A percentile compares a stretch with the other conserved stretches of the same genome.
phyloP scores from a whole-genome alignment of 176 grass and related monocot species.

The Puccinellia tenuiflora region DNA sequence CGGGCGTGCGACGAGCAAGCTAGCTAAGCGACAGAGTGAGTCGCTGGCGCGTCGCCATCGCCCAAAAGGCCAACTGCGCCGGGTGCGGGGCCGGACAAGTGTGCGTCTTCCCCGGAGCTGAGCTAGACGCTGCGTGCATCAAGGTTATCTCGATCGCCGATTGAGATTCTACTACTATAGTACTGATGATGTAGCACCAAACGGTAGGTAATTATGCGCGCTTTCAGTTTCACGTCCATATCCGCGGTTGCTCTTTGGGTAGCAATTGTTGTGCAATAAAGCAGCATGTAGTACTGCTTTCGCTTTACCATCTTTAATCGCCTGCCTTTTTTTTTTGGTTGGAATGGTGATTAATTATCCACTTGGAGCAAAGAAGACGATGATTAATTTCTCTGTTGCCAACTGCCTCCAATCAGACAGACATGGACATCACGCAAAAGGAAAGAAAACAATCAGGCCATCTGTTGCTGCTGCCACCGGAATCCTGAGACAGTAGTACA shows the following conservation, averaged over 20 bases:
- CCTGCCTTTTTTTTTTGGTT: constrained; percentile 5
- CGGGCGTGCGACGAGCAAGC: not conserved
- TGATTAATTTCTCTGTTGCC: not conserved
- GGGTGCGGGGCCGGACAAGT: not conserved
- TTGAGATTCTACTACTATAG: too few species aligned
- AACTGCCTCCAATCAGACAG: constrained; percentile 12
- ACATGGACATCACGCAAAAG: not conserved
- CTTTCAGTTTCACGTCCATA: not conserved
- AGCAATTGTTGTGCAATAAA: not conserved
- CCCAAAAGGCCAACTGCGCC: not conserved
- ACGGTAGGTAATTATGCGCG: not conserved
- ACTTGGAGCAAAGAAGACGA: not conserved
- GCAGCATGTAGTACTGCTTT: not conserved
- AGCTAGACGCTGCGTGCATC: too few species aligned
- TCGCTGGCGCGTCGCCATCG: constrained; percentile 34
- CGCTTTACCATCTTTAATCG: not conserved
- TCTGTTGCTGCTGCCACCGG: not conserved
- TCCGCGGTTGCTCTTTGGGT: not conserved
- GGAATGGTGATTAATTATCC: constrained; percentile 15
- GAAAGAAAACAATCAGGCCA: not conserved
- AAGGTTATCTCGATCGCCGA: too few species aligned
- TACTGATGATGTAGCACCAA: too few species aligned
- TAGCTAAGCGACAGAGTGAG: not conserved
- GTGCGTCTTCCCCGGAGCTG: too few species aligned
- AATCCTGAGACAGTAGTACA: not conserved